Evolutionary conservation across 306 rosid species (phyloP).

Genomic region (Vigna reflexopilosa): DNA sequence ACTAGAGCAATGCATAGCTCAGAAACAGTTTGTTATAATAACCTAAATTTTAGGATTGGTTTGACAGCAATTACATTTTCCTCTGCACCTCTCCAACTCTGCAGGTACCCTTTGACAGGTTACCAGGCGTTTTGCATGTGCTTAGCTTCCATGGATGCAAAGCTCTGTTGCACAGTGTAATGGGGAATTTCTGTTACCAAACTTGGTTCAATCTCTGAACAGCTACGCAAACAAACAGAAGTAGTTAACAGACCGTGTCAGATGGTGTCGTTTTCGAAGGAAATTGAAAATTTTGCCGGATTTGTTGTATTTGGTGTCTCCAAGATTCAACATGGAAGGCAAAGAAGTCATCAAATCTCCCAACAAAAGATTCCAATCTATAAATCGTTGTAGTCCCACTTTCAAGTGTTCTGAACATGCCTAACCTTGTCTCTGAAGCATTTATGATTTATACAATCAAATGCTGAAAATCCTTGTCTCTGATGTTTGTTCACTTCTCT

Average conservation of each 20-base stretch:
- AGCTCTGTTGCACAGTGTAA: slow-evolving; percentile 82
- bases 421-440: neutral
- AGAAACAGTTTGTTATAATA: neutral
- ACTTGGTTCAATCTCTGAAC: slow-evolving; percentile 72
- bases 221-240: neutral
- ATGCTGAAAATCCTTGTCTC: neutral
- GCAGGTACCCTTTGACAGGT: slow-evolving; percentile 96
- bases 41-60: neutral
- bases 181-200: slow-evolving; percentile 13
- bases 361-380: too few relatives aligned
- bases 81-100: slow-evolving; percentile 25
- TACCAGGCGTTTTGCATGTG: slow-evolving; percentile 94
- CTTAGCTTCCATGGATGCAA: slow-evolving; percentile 87
- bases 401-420: neutral
- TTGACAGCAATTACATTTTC: slow-evolving; percentile 30
- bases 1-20: slow-evolving; percentile 22
- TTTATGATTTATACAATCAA: neutral
- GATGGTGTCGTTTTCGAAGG: slow-evolving; percentile 10
- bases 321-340: neutral
- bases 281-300: slow-evolving; percentile 8
- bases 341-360: neutral
- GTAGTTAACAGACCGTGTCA: neutral
- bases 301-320: slow-evolving; percentile 10
- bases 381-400: neutral
- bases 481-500: neutral